phyloP scores from a whole-genome alignment of 2,329 filamentous ascomycete genomes.

The Penicillium sp. region DNA sequence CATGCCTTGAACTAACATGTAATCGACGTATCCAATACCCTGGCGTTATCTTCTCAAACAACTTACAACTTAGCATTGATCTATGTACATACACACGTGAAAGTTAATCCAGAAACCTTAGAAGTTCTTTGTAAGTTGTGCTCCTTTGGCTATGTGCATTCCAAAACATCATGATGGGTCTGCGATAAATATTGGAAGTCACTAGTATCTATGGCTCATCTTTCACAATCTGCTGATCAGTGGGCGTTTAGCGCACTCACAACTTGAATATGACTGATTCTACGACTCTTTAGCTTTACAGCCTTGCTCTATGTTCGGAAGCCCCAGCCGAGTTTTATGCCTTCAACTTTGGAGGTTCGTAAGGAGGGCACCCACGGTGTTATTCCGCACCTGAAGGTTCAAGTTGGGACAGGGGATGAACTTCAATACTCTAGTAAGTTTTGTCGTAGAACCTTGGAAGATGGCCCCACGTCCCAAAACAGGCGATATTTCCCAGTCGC shows the following conservation, averaged over 20 bases:
- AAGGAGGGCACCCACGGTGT: background rate
- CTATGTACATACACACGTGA: background rate
- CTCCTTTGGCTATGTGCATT: no score
- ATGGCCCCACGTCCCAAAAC: no score
- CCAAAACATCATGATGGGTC: no score
- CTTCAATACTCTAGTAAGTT: no score
- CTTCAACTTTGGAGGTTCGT: background rate
- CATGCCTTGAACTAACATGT: background rate
- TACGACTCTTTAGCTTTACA: no score
- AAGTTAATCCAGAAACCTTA: background rate
- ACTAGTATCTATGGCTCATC: no score
- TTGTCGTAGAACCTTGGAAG: no score
- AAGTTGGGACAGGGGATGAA: background rate
- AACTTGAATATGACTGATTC: no score
- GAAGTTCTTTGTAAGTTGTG: background rate
- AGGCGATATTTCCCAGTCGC: no score
- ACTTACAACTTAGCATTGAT: background rate
- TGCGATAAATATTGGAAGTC: no score
- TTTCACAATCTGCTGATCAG: no score
- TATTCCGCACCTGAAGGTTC: background rate
- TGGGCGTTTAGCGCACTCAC: no score
- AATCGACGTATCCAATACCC: background rate
- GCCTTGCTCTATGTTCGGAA: background rate
- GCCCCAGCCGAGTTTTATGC: background rate
- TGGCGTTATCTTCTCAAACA: background rate